Evolutionary conservation across 805 yeast genomes (phyloP).

Genomic region (Zygosaccharomyces gambellarensis): DNA sequence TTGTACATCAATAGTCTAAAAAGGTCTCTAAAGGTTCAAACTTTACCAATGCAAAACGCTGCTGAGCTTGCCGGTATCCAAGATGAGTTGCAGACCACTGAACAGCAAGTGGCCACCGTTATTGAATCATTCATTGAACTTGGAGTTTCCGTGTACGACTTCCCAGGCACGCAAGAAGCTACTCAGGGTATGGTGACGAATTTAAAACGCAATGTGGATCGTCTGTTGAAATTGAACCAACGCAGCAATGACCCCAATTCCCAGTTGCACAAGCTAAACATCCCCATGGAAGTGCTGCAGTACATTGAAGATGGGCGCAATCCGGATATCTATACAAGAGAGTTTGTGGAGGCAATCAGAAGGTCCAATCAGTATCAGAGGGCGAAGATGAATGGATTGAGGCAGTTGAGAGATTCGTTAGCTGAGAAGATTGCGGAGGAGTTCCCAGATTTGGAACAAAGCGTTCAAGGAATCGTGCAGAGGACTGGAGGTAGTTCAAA

Average conservation of each 20-base stretch:
- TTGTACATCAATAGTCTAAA: too few species aligned
- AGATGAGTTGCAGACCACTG: conserved; percentile 27
- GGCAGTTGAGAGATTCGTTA: conserved; percentile 55
- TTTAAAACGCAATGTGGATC: conserved; percentile 40
- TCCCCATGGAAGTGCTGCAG: conserved; percentile 81
- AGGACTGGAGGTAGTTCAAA: conserved; percentile 28
- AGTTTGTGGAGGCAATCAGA: conserved; percentile 90
- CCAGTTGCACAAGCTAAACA: conserved; percentile 39
- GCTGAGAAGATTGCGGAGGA: conserved; percentile 67
- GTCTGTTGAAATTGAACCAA: conserved; percentile 35
- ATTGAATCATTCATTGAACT: conserved; percentile 82
- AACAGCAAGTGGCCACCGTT: conserved; percentile 41
- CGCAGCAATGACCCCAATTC: conserved; percentile 31
- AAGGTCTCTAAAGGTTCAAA: too few species aligned
- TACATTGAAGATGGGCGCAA: conserved; percentile 95
- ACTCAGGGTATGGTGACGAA: conserved; percentile 46
- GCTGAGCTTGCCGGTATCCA: conserved; percentile 22
- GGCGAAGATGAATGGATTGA: conserved; percentile 74
- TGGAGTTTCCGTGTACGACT: conserved; percentile 90
- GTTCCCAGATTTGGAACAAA: conserved; percentile 66
- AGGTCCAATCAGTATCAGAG: conserved; percentile 81
- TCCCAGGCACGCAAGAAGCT: conserved; percentile 81
- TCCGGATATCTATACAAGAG: conserved; percentile 95
- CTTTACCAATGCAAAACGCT: conserved; percentile 5
- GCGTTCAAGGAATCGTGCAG: conserved; percentile 51